Evolutionary conservation across 352 stramenopile genomes (phyloP).

Genomic region (Blastocystis hominis): DNA sequence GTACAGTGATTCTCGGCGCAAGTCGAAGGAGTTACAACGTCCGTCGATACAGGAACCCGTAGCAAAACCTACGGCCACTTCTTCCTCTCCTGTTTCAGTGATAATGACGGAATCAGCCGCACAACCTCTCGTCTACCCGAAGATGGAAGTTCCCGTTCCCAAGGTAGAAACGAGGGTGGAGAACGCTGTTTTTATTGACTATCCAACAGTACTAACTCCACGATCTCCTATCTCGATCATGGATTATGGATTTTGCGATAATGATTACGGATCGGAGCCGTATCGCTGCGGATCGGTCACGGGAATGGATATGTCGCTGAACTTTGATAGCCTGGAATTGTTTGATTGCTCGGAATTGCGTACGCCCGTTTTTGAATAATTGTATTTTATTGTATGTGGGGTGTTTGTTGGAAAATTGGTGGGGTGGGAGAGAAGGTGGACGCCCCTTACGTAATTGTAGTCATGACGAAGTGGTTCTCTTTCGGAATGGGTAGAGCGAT

Average conservation of each 20-base stretch:
- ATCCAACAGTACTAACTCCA: not conserved
- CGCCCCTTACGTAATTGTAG: too few relatives aligned
- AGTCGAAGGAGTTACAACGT: not conserved
- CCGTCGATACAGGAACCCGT: not conserved
- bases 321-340: not conserved
- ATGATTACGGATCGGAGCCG: not conserved
- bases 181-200: not conserved
- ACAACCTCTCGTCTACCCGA: not conserved
- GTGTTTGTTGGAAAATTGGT: not conserved
- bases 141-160: not conserved
- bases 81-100: not conserved
- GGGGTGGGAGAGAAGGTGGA: too few relatives aligned
- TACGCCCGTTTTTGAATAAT: constrained; percentile 47
- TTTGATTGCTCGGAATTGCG: constrained; percentile 21
- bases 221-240: not conserved
- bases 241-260: not conserved
- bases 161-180: not conserved
- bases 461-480: too few relatives aligned
- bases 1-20: not conserved
- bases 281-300: not conserved
- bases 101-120: not conserved
- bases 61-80: not conserved
- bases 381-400: not conserved
- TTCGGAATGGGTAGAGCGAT: too few relatives aligned
- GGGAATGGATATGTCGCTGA: not conserved